Percentiles rank a stretch among this genome's conserved stretches.
Evolutionary conservation across 805 yeast species (phyloP).

Genomic region (Metschnikowia similis): DNA sequence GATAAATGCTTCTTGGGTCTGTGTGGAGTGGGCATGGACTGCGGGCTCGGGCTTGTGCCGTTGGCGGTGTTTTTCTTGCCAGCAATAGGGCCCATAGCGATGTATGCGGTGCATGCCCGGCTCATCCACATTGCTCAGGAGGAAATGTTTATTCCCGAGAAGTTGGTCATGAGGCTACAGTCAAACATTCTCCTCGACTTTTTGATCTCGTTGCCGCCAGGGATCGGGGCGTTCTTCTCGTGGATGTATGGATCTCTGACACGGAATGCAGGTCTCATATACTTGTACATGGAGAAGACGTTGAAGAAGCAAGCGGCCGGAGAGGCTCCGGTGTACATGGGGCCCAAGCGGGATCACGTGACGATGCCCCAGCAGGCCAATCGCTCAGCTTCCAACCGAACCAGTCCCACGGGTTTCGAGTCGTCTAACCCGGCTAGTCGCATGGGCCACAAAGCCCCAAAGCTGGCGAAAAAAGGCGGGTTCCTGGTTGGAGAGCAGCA

Average conservation of each 20-base stretch:
- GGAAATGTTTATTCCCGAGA: slow-evolving; percentile 52
- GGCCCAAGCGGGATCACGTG: background rate
- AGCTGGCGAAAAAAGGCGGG: background rate
- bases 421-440: too few relatives aligned
- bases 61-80: slow-evolving; percentile 64
- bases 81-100: slow-evolving; percentile 74
- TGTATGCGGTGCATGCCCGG: slow-evolving; percentile 76
- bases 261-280: slow-evolving; percentile 79
- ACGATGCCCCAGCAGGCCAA: too few relatives aligned
- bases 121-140: slow-evolving; percentile 58
- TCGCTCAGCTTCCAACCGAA: too few relatives aligned
- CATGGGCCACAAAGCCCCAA: background rate
- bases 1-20: slow-evolving; percentile 83
- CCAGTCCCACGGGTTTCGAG: too few relatives aligned
- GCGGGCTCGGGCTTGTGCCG: slow-evolving; percentile 79
- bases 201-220: slow-evolving; percentile 70
- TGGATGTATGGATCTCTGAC: slow-evolving; percentile 88
- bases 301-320: slow-evolving; percentile 10
- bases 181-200: slow-evolving; percentile 74
- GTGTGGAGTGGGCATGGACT: slow-evolving; percentile 56
- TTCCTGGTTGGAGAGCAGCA: background rate
- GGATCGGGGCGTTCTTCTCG: slow-evolving; percentile 70
- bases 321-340: slow-evolving; percentile 10
- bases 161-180: slow-evolving; percentile 63
- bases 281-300: slow-evolving; percentile 22